These are phyloP conservation scores for Cutaneotrichosporon arboriforme DNA, from an alignment of 1,284 basidiomycete genomes.

Conservation along the genomic window DNA sequence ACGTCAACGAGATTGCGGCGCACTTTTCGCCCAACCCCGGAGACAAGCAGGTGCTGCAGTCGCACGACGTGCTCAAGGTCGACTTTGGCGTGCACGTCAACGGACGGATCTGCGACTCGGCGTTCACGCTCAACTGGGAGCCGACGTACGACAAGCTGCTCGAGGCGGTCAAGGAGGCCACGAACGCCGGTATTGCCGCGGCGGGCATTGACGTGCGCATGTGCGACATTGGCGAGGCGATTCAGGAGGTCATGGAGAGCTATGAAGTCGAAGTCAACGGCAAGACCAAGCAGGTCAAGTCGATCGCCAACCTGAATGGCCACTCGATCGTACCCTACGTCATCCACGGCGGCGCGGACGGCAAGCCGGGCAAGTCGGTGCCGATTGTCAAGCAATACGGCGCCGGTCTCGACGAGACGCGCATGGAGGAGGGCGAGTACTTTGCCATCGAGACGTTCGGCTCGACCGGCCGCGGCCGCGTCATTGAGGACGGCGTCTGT, in stretches of 20 bases:
- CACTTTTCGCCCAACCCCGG: conserved; percentile 97
- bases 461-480: conserved; percentile 86
- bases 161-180: conserved; percentile 88
- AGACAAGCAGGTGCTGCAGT: conserved; percentile 76
- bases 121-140: conserved; percentile 87
- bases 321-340: conserved; percentile 84
- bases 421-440: conserved; percentile 99
- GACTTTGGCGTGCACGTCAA: conserved; percentile 97
- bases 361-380: conserved; percentile 64
- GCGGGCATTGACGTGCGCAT: conserved; percentile 94
- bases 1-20: conserved; percentile 89
- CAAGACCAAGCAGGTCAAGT: conserved; percentile 80
- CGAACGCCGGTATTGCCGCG: conserved; percentile 82
- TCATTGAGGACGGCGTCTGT: conserved; percentile 88
- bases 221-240: conserved; percentile 83
- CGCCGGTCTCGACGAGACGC: conserved; percentile 62
- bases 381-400: conserved; percentile 76
- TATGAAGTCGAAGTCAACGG: conserved; percentile 92
- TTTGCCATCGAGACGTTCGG: conserved; percentile 99
- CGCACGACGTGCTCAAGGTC: conserved; percentile 88
- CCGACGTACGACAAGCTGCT: conserved; percentile 84
- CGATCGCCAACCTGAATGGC: conserved; percentile 84
- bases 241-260: conserved; percentile 99
- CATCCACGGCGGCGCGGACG: conserved; percentile 64
- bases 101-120: conserved; percentile 90